Evolutionary conservation across 2,329 filamentous ascomycete species (phyloP), one percentile per base, ranked within the genome.

Genomic region (Epichloe aotearoae): DNA sequence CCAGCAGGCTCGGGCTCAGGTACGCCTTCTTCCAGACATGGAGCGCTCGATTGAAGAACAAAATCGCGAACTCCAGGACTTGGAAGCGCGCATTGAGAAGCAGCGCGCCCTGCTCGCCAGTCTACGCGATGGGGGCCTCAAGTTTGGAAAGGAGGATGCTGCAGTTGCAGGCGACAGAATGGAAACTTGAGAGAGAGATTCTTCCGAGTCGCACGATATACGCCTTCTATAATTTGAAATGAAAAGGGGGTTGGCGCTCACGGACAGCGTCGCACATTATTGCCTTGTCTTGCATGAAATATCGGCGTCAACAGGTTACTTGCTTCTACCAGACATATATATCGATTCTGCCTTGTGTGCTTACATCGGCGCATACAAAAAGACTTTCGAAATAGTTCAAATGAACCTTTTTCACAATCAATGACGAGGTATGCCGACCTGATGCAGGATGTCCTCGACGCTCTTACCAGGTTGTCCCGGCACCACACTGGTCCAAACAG

Each of bases 11-110:
- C 76, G 86, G 47, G 75, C 73, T 36, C 78, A 82, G 58, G 72
- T 89, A 49, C 73, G 75, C 61, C 70, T 72, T 30, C 66, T 93
- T 57, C 84, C 84, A 10, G 86, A 90, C 66, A 79, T 91, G 63
- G 71, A 79, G 17, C 75, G 86, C 49, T 76, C 72, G 5, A 69
- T 83, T 14, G 74, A 74, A 51, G 83, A 88, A 63, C 87, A 91
- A 69, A 74, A 84, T 58, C 74, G 73, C 14, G 86, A 91, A 71
- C 84, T 90, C 19, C 65, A 60, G 38, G 75, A 80, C 57, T 70
- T 90, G 44, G 80, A 88, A 67, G 73, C 71, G 45, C 73, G 76
- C 60, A 83, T 88, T 42, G 66, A 66, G 58, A 70, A 69, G 61
- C 84, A 90, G 71, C 77, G 74, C 50, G 73, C 71, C 38, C 72